Conservation (phyloP, 192 early-diverging fungal species). For the Coemansia sp. region DNA sequence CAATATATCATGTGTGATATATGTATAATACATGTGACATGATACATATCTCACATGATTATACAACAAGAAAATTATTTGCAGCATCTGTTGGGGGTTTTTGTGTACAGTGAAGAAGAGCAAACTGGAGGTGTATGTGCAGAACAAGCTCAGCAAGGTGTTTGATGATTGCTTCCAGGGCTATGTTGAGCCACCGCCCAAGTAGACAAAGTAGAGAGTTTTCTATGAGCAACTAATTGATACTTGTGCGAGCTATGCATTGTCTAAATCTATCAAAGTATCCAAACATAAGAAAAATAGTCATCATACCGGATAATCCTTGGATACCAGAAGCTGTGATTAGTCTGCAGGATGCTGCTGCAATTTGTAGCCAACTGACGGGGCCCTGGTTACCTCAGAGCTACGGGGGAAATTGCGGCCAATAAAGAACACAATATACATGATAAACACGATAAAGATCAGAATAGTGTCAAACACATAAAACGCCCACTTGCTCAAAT, state of each 20-base stretch:
- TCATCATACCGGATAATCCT: too few species aligned
- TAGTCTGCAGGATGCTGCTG: too few species aligned
- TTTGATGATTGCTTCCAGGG: not conserved
- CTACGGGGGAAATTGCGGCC: slow-evolving; percentile 21
- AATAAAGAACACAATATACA: slow-evolving; percentile 41
- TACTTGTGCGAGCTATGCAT: too few species aligned
- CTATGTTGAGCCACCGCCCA: not conserved
- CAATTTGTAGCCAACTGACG: not conserved
- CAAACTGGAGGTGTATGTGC: not conserved
- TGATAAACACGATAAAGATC: slow-evolving; percentile 42
- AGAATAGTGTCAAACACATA: slow-evolving; percentile 54
- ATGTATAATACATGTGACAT: too few species aligned
- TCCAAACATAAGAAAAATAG: too few species aligned
- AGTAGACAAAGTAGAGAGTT: not conserved
- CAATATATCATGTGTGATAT: too few species aligned
- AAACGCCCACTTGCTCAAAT: slow-evolving; percentile 53
- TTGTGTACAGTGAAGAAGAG: slow-evolving; percentile 10
- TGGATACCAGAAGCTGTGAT: too few species aligned
- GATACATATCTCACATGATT: too few species aligned
- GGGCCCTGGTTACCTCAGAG: not conserved
- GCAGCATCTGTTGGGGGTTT: not conserved
- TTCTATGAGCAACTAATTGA: too few species aligned
- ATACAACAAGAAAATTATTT: not conserved
- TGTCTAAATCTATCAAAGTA: too few species aligned
- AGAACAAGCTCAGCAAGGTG: not conserved